Base-by-base conservation (phyloP, 2,329 filamentous ascomycete genomes). In the Phoma sp. region DNA sequence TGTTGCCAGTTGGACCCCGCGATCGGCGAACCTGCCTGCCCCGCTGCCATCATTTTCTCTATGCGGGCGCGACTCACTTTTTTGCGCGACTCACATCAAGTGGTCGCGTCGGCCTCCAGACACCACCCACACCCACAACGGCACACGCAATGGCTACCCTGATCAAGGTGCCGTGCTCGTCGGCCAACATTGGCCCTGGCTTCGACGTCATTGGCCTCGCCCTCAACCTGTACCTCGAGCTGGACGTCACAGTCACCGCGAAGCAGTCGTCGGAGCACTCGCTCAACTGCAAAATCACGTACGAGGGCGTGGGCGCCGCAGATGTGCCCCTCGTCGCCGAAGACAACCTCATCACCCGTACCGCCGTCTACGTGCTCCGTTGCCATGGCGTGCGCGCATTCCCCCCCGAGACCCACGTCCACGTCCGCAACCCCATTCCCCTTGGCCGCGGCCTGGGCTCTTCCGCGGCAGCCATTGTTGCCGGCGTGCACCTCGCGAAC, bases 181-280 rank as follows among this genome's bases (percentile, higher is more conserved):
- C 93, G 58, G 93, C 93, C 79, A 98, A 98, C 81, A 97, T 98
- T 73, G 93, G 82, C 65, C 93, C 93, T 42, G 93, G 93, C 54
- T 99, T 98, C 82, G 93, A 99, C 81, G 93, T 97, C 68, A 96
- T 98, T 74, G 92, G 95, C 65, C 88, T 99, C 58, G 93, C 93
- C 7, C 84, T 99, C 64, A 96, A 92, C 62, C 87, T 97, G 76
- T 96, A 93, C 80, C 89, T 99, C 61, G 93, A 97, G 80, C 82
- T 98, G 51, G 84, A 87, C 60, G 90, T 98, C 74, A 91, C 87
- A 59, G 83, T 96, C 69, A 81, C 85, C 54, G 66, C 71, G 45
- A 77, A 74, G 46, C 70, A 78, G 36, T 87, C 85, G 7, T 77
- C 82, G 21, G 66, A 74, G 42, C 80, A 84, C 53, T 86, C 89